Percentiles rank a stretch among this genome's conserved stretches.
Evolutionary conservation across 2,329 filamentous ascomycete species (phyloP).

Genomic region (Phyllosticta citriasiana): DNA sequence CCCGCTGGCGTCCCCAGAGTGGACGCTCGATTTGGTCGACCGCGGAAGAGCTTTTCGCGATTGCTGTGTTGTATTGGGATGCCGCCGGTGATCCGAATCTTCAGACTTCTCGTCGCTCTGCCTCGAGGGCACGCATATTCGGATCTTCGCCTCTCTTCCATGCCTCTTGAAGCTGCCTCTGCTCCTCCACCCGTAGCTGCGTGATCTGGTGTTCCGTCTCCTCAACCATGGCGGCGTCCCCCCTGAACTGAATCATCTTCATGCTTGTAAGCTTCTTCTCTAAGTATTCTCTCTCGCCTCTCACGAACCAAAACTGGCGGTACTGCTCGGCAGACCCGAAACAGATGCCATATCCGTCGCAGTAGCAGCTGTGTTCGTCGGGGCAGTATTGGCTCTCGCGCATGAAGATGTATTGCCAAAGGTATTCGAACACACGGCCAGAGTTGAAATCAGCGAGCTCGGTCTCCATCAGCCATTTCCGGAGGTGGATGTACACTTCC

Average conservation of each 20-base stretch:
- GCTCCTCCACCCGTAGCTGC: neutral
- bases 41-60: neutral
- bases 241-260: neutral
- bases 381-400: constrained; percentile 40
- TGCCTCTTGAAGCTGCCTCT: neutral
- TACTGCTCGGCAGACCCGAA: constrained; percentile 44
- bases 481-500: constrained; percentile 45
- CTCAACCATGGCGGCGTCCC: neutral
- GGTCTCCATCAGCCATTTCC: constrained; percentile 52
- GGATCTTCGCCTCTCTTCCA: neutral
- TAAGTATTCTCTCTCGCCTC: neutral
- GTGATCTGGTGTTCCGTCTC: neutral
- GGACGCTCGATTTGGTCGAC: no score
- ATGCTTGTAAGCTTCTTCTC: neutral
- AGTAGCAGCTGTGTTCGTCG: constrained; percentile 49
- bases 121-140: neutral
- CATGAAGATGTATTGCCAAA: constrained; percentile 55
- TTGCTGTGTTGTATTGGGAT: neutral
- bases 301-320: neutral
- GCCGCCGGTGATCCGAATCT: neutral
- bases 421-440: constrained; percentile 54
- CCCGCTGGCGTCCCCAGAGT: no score
- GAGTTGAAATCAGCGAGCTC: constrained; percentile 45
- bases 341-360: constrained; percentile 54
- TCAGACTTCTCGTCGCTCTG: neutral